phyloP scores from a whole-genome alignment of 2,329 filamentous ascomycete genomes.

The Capronia epimyces region DNA sequence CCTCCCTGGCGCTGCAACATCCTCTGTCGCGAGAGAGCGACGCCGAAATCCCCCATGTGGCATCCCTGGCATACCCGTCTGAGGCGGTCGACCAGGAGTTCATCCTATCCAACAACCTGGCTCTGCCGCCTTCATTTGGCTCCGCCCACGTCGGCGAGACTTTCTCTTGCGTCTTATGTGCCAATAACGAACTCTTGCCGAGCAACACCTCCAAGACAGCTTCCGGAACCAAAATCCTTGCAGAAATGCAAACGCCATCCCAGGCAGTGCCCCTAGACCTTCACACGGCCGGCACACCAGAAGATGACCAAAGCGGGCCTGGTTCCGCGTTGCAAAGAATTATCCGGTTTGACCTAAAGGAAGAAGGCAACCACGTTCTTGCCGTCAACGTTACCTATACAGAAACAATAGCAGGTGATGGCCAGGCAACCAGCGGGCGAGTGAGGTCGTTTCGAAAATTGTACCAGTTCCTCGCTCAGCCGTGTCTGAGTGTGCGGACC shows the following conservation, averaged over 20 bases:
- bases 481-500: conserved; percentile 81
- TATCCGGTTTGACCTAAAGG: conserved; percentile 79
- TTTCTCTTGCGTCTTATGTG: conserved; percentile 89
- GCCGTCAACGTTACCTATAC: conserved; percentile 93
- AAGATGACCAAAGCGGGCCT: conserved; percentile 31
- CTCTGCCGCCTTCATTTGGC: conserved; percentile 83
- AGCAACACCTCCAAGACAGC: conserved; percentile 47
- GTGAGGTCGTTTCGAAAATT: conserved; percentile 87
- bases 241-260: conserved; percentile 91
- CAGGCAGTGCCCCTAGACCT: conserved; percentile 62
- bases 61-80: conserved; percentile 68
- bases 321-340: conserved; percentile 73
- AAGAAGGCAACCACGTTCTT: conserved; percentile 89
- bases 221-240: conserved; percentile 73
- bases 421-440: conserved; percentile 51
- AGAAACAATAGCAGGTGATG: conserved; percentile 57
- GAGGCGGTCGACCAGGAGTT: conserved; percentile 45
- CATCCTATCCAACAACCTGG: conserved; percentile 54
- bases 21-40: conserved; percentile 43
- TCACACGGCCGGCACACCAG: conserved; percentile 28
- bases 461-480: conserved; percentile 93
- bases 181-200: conserved; percentile 71
- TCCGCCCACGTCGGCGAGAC: conserved; percentile 93
- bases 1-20: conserved; percentile 43
- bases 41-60: conserved; percentile 50